Conservation (phyloP, 208 protist genomes). For the Leishmania lainsoni region DNA sequence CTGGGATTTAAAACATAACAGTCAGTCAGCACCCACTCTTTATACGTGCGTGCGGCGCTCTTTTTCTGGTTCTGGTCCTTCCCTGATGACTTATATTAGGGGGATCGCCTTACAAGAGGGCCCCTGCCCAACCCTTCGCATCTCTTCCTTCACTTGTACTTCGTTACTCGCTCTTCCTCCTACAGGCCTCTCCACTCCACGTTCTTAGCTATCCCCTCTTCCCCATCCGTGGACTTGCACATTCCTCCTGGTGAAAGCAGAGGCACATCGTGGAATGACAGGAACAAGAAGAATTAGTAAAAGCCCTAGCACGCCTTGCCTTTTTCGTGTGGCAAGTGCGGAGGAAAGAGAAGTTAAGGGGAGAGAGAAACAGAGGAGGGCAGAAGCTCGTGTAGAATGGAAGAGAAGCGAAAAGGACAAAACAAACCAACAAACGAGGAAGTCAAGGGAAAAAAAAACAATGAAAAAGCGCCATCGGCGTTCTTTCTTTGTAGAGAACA, state of each 20-base stretch:
- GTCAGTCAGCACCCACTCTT: conserved; percentile 3
- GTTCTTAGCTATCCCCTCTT: not conserved
- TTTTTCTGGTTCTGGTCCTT: conserved; percentile 1
- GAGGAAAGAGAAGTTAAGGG: not conserved
- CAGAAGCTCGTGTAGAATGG: not conserved
- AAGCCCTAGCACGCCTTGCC: not conserved
- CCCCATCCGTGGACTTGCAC: not conserved
- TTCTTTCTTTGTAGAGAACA: not conserved
- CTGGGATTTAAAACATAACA: not conserved
- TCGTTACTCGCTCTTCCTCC: not conserved
- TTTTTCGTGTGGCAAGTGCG: not conserved
- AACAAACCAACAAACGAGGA: not conserved
- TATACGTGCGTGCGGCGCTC: conserved; percentile 8
- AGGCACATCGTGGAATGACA: not conserved
- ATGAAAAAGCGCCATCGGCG: not conserved
- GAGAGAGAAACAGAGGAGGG: not conserved
- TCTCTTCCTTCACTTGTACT: not conserved
- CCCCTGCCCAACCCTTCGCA: not conserved
- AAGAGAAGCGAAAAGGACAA: not conserved
- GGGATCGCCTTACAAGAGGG: not conserved
- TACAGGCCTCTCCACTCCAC: not conserved
- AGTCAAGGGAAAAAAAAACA: not conserved
- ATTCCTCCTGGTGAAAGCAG: not conserved
- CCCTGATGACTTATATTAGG: conserved; percentile 1
- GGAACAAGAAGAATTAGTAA: not conserved